These are phyloP conservation scores for Sextonia rubra DNA, from an alignment of 164 flowering plant genomes.

Conservation along the genomic window DNA sequence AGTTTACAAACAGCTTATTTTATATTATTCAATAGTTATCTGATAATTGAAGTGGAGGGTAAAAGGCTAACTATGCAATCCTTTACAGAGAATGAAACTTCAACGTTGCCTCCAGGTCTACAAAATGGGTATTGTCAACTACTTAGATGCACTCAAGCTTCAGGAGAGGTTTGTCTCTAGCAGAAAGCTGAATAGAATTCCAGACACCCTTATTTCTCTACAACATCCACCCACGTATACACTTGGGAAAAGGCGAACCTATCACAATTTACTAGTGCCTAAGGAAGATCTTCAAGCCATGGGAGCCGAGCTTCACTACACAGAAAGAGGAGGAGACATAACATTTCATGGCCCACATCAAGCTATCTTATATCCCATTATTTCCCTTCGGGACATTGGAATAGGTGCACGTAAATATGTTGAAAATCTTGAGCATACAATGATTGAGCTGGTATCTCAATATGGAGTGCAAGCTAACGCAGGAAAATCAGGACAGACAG, in stretches of 20 bases:
- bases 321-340: slow-evolving; percentile 91
- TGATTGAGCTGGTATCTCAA: slow-evolving; percentile 69
- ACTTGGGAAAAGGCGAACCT: slow-evolving; percentile 77
- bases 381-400: slow-evolving; percentile 67
- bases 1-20: not conserved
- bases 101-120: slow-evolving; percentile 62
- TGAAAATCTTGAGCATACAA: slow-evolving; percentile 70
- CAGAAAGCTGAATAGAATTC: slow-evolving; percentile 53
- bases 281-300: slow-evolving; percentile 51
- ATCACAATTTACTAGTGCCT: slow-evolving; percentile 70
- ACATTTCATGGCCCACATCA: slow-evolving; percentile 95
- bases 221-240: slow-evolving; percentile 97
- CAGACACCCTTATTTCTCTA: slow-evolving; percentile 66
- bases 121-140: slow-evolving; percentile 75
- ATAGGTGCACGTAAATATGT: slow-evolving; percentile 83
- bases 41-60: not conserved
- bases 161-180: slow-evolving; percentile 68
- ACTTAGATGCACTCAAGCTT: slow-evolving; percentile 67
- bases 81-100: slow-evolving; percentile 41
- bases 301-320: slow-evolving; percentile 91
- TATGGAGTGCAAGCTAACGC: slow-evolving; percentile 67
- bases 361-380: slow-evolving; percentile 78
- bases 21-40: not conserved
- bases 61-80: not conserved
- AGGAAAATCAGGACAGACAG: slow-evolving; percentile 62